Base-by-base conservation (phyloP, 352 stramenopile species). In the Hyaloperonospora arabidopsidis region DNA sequence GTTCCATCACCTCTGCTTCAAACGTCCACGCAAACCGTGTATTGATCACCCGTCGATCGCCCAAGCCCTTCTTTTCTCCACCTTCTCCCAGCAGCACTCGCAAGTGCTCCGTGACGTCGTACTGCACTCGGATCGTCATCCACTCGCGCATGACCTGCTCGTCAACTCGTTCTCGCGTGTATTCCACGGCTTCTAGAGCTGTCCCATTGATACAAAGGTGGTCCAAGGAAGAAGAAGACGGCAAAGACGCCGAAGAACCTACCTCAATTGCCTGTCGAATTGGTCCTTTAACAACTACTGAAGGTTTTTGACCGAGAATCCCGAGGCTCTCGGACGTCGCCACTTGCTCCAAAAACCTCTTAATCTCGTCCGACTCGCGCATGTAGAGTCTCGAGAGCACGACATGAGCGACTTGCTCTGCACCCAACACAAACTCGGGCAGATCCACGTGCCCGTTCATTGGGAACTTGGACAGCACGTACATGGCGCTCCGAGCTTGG, bases 11-110 rank as follows among this genome's bases (percentile, higher is more conserved):
- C 36, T 76, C 67, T 2, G 72, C 66, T 56, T 80, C 72, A 36
- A 86, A 86, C 8, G 70, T 79, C 75, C 75, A 86, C 45, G 32
- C 45, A 54, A 86, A 84, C 28, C 53, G 40, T 45, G 70, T 82
- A 38, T 83, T 70, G 10, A 81, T 65, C 1, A 50, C 72, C 40
- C 62, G 60, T 54, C 61, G 59, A 52, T 82, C 72, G 14, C 79
- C 63, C 40, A 86, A 79, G 6, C 53, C 51, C 1, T 59, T 15
- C 53, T 54, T 54, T 1, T 57, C 55, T 14, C 54, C 45, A n/a
- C n/a, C n/a, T n/a, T n/a, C n/a, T n/a, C n/a, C n/a, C 1, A 54
- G 41, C 8, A 17, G 48, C 0, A 72, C 13, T 19, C 67, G 34
- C 29, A 84, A 49, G 45, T 84, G 72, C 39, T 84, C 76, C 0